phyloP scores from a whole-genome alignment of 164 flowering plant genomes.

The Dillenia turbinata region DNA sequence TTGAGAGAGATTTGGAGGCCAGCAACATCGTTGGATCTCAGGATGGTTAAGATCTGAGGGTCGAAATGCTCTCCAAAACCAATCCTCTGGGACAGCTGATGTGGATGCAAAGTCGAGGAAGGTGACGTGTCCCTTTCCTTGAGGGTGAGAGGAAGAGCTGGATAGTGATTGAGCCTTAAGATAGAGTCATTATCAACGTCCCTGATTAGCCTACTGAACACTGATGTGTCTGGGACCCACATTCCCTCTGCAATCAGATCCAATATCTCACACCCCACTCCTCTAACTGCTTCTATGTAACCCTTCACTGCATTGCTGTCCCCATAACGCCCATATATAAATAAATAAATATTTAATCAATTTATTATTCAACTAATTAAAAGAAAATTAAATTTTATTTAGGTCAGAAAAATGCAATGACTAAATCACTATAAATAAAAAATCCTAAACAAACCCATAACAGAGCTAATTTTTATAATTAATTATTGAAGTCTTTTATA shows the following conservation, averaged over 20 bases:
- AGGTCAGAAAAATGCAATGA: too few species aligned
- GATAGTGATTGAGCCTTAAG: constrained; percentile 55
- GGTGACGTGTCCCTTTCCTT: constrained; percentile 3
- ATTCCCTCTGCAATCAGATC: constrained; percentile 55
- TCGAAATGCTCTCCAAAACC: constrained; percentile 77
- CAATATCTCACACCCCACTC: constrained; percentile 40
- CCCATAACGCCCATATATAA: background rate
- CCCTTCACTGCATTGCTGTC: constrained; percentile 35
- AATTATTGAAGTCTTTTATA: too few species aligned
- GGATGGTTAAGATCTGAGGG: constrained; percentile 63
- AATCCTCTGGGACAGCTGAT: constrained; percentile 10
- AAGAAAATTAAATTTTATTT: too few species aligned
- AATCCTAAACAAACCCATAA: too few species aligned
- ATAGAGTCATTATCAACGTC: constrained; percentile 44
- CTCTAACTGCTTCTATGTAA: constrained; percentile 30
- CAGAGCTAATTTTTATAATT: too few species aligned
- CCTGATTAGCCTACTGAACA: constrained; percentile 40
- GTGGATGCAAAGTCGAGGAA: background rate
- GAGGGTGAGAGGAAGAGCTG: constrained; percentile 11
- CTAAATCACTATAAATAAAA: too few species aligned
- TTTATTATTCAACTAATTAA: too few species aligned
- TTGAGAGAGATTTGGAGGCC: constrained; percentile 49
- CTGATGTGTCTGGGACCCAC: constrained; percentile 25
- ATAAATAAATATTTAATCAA: too few species aligned
- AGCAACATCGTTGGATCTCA: constrained; percentile 57